Evolutionary conservation across 1,139 yeast genomes (phyloP).

Genomic region (Suhomyces kunorum): DNA sequence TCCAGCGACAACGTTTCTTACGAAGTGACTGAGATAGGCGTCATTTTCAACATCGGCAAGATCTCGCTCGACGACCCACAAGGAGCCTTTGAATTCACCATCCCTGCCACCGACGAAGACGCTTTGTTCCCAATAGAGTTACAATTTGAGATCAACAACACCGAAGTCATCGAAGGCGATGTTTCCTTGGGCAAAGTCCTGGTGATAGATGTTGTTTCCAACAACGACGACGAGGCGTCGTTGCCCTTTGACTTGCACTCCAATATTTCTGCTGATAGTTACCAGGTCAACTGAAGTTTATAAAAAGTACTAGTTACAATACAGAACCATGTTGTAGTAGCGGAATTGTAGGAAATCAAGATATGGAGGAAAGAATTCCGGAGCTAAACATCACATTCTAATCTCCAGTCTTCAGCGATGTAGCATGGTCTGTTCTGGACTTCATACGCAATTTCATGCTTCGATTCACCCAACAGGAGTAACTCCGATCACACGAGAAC

Average conservation of each 20-base stretch:
- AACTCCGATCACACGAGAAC: no score
- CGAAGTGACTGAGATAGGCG: constrained; percentile 60
- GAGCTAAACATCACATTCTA: no score
- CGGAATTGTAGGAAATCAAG: neutral
- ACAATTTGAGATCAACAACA: constrained; percentile 41
- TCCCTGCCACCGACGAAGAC: constrained; percentile 78
- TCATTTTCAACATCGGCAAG: constrained; percentile 53
- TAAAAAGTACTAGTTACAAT: constrained; percentile 28
- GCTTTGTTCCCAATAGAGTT: constrained; percentile 86
- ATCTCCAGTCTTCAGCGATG: no score
- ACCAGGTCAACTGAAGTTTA: constrained; percentile 51
- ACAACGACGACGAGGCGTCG: constrained; percentile 45
- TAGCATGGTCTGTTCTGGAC: no score
- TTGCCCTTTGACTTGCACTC: constrained; percentile 74
- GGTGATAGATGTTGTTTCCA: constrained; percentile 44
- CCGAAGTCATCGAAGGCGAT: constrained; percentile 42
- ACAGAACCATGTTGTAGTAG: neutral
- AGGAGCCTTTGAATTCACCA: constrained; percentile 79
- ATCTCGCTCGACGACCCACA: constrained; percentile 53
- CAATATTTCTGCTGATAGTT: constrained; percentile 63
- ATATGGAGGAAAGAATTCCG: neutral
- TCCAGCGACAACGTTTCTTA: constrained; percentile 44
- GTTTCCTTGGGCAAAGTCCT: constrained; percentile 44
- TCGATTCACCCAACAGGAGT: no score
- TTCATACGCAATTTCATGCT: no score